Evolutionary conservation across 768 basidiomycete genomes (phyloP), one percentile per base, ranked within the genome.

Genomic region (Russula sp.): DNA sequence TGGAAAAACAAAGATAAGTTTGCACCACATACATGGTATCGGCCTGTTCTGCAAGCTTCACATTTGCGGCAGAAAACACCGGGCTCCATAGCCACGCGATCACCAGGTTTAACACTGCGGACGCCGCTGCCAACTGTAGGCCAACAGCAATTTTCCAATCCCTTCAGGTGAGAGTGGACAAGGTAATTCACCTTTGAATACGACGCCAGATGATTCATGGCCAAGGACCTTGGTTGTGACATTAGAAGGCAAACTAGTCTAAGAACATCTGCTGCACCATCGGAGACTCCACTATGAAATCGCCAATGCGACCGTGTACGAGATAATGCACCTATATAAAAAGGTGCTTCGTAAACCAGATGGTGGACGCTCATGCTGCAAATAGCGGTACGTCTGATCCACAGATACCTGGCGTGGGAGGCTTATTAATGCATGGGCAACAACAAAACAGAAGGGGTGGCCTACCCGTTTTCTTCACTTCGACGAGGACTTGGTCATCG

Each of bases 381-480:
- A 61, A 68, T 61, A 55, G 22, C 59, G 73, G 68, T 75, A 89
- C 89, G 80, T 96, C 93, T 62, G 91, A 93, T 42, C 93, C 93
- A 72, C 92, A 95, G 66, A 95, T 94, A 56, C 93, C 93, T 91
- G 66, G 27, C 50, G 18, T 27, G 27, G 49, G 39, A 57, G 68
- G 42, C 13, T 39, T 59, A 55, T 50, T 51, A 57, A 57, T 48
- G 14, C 55, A 31, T 57, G 62, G 51, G 61, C 32, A 45, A 54
- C 57, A 55, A 47, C 10, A 34, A 48, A 60, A 34, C 52, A 13
- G 27, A 9, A 53, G 49, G 52, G 8, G 16, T 42, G 6, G 49
- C n/a, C 69, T 80, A 86, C 91, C 94, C 18, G 94, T 96, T 77
- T 94, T 94, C 77, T 92, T 94, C 47, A 98, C 88, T 69, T 89